These are phyloP conservation scores for Apiospora pterosperma DNA, from an alignment of 2,329 filamentous ascomycete genomes.

Conservation along the genomic window DNA sequence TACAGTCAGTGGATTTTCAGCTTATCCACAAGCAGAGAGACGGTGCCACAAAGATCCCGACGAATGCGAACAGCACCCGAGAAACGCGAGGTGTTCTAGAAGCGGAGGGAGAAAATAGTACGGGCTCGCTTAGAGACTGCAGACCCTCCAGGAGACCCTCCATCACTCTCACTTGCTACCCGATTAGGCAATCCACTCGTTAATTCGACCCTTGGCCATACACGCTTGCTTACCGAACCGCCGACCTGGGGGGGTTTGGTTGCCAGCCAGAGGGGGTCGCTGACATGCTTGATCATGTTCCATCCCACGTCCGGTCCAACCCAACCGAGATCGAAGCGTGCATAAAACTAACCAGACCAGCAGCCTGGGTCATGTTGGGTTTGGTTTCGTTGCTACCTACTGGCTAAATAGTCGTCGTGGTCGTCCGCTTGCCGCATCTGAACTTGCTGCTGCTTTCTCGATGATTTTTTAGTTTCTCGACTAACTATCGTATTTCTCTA, in stretches of 20 bases:
- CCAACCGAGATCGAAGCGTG: no score
- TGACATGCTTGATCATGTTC: no score
- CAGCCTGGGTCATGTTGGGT: neutral
- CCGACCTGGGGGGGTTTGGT: no score
- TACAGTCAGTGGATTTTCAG: no score
- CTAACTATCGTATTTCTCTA: neutral
- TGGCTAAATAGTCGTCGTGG: neutral
- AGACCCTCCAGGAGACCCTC: neutral
- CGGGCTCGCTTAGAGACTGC: neutral
- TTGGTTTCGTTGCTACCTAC: neutral
- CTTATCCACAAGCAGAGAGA: no score
- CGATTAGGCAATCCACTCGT: conserved; percentile 1
- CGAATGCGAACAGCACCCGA: no score
- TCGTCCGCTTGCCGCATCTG: neutral
- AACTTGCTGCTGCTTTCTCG: neutral
- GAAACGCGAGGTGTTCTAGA: no score
- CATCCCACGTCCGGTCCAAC: no score
- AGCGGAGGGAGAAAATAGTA: neutral
- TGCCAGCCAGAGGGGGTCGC: no score
- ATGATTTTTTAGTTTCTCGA: neutral
- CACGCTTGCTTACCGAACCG: no score
- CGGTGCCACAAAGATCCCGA: no score
- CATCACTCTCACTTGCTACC: neutral
- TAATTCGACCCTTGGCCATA: neutral
- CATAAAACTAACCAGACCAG: neutral